Evolutionary conservation across 2,329 filamentous ascomycete species (phyloP).

Genomic region (Hymenoscyphus infarciens): DNA sequence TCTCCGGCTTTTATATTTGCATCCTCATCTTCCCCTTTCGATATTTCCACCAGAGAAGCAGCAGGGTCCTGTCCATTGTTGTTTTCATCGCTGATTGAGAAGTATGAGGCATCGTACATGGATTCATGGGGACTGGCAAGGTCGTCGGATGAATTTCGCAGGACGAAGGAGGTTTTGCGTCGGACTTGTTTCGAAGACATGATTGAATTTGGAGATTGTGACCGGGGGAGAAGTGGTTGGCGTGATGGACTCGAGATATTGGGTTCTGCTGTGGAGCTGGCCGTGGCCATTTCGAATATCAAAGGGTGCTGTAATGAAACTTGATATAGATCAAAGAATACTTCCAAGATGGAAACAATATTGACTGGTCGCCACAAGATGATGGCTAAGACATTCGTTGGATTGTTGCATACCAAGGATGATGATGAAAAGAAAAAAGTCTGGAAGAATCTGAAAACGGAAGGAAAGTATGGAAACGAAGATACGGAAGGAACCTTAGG

Average conservation of each 20-base stretch:
- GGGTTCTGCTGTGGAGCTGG: slow-evolving; percentile 15
- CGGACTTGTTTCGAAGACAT: slow-evolving; percentile 29
- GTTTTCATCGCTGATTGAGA: slow-evolving; percentile 36
- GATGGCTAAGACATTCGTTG: slow-evolving; percentile 2
- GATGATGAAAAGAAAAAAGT: slow-evolving; percentile 8
- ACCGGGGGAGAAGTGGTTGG: slow-evolving; percentile 19
- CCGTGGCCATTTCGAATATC: slow-evolving; percentile 26
- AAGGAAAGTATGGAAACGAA: neutral
- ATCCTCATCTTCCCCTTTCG: slow-evolving; percentile 14
- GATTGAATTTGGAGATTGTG: slow-evolving; percentile 17
- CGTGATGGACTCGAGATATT: slow-evolving; percentile 15
- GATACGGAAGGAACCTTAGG: neutral
- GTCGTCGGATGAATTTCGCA: slow-evolving; percentile 38
- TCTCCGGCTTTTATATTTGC: slow-evolving; percentile 16
- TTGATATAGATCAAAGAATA: neutral
- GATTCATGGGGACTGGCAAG: slow-evolving; percentile 38
- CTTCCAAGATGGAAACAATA: slow-evolving; percentile 11
- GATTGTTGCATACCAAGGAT: slow-evolving; percentile 4
- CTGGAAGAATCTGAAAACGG: too few relatives aligned
- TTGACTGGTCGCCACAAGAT: slow-evolving; percentile 5
- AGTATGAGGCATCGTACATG: slow-evolving; percentile 38
- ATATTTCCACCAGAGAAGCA: slow-evolving; percentile 14
- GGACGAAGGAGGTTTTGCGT: slow-evolving; percentile 32
- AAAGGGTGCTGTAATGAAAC: slow-evolving; percentile 11
- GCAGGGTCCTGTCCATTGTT: slow-evolving; percentile 20